These are phyloP conservation scores for Cladosporium sp. DNA, from an alignment of 2,329 filamentous ascomycete species.

Conservation along the genomic window DNA sequence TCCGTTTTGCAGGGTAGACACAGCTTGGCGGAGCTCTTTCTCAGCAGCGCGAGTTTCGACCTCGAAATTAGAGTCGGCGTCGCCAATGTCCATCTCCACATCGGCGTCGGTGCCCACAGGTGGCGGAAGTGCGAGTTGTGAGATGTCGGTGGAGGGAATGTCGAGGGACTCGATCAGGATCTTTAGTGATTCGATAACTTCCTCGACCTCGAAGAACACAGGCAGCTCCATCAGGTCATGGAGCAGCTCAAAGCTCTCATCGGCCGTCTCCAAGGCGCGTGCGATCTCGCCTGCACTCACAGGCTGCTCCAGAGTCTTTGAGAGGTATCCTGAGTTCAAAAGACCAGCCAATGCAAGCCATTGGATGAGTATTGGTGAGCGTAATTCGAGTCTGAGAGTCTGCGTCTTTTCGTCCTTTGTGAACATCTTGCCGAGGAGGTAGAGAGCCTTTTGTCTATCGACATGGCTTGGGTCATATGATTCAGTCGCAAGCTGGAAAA, in stretches of 20 bases:
- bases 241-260: slow-evolving; percentile 10
- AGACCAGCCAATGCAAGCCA: slow-evolving; percentile 56
- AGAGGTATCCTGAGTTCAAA: slow-evolving; percentile 41
- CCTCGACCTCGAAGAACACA: slow-evolving; percentile 29
- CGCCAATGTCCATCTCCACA: slow-evolving; percentile 25
- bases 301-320: slow-evolving; percentile 32
- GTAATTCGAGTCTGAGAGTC: slow-evolving; percentile 17
- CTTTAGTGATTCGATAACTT: slow-evolving; percentile 63
- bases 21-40: slow-evolving; percentile 61
- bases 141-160: slow-evolving; percentile 21
- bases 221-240: slow-evolving; percentile 10
- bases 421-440: slow-evolving; percentile 48
- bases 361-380: slow-evolving; percentile 49
- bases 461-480: slow-evolving; percentile 41
- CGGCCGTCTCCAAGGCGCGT: slow-evolving; percentile 5
- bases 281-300: slow-evolving; percentile 4
- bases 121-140: slow-evolving; percentile 11
- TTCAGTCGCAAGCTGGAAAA: slow-evolving; percentile 42
- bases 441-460: slow-evolving; percentile 62
- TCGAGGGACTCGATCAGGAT: slow-evolving; percentile 66
- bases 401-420: slow-evolving; percentile 14
- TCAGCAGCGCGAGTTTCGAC: slow-evolving; percentile 35
- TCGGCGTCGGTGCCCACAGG: slow-evolving; percentile 44
- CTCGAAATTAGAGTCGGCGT: slow-evolving; percentile 28
- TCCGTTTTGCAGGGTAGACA: slow-evolving; percentile 62